phyloP scores from a whole-genome alignment of 2,329 filamentous ascomycete genomes.

The Pestalotiopsis sp. region DNA sequence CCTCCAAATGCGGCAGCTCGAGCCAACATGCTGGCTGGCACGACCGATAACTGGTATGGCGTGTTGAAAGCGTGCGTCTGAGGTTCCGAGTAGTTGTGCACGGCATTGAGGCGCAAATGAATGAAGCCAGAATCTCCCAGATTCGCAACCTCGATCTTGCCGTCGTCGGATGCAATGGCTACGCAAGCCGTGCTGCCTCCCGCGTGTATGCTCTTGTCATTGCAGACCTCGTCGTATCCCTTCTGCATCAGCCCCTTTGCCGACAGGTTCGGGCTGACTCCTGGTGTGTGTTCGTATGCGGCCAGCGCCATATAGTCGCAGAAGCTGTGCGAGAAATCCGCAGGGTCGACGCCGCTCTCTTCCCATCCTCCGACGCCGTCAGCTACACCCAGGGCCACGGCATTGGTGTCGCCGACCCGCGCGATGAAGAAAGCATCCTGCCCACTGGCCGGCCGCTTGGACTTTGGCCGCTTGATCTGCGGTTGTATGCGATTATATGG shows the following conservation, averaged over 20 bases:
- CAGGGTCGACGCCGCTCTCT: conserved; percentile 89
- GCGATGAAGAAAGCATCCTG: conserved; percentile 97
- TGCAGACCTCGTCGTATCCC: conserved; percentile 81
- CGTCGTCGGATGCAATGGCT: conserved; percentile 74
- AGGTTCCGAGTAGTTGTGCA: conserved; percentile 79
- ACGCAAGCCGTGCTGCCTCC: conserved; percentile 93
- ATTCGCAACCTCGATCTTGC: conserved; percentile 85
- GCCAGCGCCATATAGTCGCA: conserved; percentile 90
- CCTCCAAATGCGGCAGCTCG: conserved; percentile 86
- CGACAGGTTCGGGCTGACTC: conserved; percentile 44
- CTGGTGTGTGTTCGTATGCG: conserved; percentile 59
- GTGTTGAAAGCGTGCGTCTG: conserved; percentile 99
- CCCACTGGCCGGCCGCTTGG: conserved; percentile 74
- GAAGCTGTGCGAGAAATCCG: conserved; percentile 91
- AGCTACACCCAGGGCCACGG: conserved; percentile 84
- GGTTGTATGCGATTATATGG: conserved; percentile 62
- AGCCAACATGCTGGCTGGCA: conserved; percentile 77
- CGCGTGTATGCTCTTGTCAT: conserved; percentile 72
- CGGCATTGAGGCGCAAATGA: conserved; percentile 81
- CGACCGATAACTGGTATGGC: conserved; percentile 88
- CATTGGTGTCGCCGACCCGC: conserved; percentile 70
- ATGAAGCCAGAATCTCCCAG: conserved; percentile 94
- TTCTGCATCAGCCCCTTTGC: conserved; percentile 76
- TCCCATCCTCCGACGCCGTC: conserved; percentile 97
- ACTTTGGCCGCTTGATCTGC: conserved; percentile 54